phyloP scores from a whole-genome alignment of 1,139 yeast species.

The Diutina sp. region DNA sequence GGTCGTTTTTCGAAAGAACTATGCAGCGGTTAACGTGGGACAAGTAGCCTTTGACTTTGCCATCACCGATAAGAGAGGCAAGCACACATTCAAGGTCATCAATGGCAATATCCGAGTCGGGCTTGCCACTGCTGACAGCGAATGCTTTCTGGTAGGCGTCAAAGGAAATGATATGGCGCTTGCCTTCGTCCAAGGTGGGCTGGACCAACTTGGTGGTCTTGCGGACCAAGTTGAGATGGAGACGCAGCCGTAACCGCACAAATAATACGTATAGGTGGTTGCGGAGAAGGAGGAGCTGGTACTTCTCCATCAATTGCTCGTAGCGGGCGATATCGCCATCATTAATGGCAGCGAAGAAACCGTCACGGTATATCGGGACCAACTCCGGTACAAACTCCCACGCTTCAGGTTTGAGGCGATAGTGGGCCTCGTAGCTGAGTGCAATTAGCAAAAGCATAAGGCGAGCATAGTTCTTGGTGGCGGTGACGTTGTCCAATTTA shows the following conservation, averaged over 20 bases:
- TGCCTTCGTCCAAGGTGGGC: slow-evolving; percentile 9
- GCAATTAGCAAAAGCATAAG: slow-evolving; percentile 45
- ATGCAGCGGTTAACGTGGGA: slow-evolving; percentile 65
- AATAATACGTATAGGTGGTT: slow-evolving; percentile 54
- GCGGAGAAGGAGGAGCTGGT: slow-evolving; percentile 40
- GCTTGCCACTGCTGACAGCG: slow-evolving; percentile 14
- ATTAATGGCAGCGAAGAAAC: slow-evolving; percentile 33
- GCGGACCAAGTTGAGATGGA: slow-evolving; percentile 41
- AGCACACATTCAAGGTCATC: slow-evolving; percentile 62
- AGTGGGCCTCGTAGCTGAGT: slow-evolving; percentile 23
- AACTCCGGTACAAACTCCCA: slow-evolving; percentile 33
- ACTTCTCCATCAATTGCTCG: slow-evolving; percentile 27
- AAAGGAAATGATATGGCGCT: slow-evolving; percentile 31
- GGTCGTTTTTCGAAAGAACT: slow-evolving; percentile 62
- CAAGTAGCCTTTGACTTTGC: slow-evolving; percentile 68
- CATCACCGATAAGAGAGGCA: slow-evolving; percentile 53
- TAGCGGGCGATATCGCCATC: slow-evolving; percentile 44
- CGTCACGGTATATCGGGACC: slow-evolving; percentile 29
- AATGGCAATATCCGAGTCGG: slow-evolving; percentile 5
- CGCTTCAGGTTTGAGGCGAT: slow-evolving; percentile 8
- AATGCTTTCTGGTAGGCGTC: slow-evolving; percentile 35
- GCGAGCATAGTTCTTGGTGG: slow-evolving; percentile 17
- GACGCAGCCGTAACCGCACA: slow-evolving; percentile 38
- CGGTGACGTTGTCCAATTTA: slow-evolving; percentile 4
- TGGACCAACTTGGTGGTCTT: slow-evolving; percentile 17